Evolutionary conservation across 345 rosid genomes (phyloP).

Genomic region (Pugionium dolabratum): DNA sequence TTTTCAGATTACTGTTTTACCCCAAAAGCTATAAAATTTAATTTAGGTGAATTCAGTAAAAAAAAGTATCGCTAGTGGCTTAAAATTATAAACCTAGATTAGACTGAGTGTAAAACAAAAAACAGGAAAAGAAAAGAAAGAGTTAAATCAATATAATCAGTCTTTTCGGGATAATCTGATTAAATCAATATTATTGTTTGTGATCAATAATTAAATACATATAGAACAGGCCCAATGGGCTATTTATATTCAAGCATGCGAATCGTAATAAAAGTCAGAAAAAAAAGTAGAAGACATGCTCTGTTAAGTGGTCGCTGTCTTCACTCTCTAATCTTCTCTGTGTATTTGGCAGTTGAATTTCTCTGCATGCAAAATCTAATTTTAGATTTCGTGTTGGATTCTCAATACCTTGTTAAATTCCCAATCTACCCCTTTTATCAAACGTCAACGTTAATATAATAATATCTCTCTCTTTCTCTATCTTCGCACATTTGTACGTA

Average conservation of each 20-base stretch:
- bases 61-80: slow-evolving; percentile 3
- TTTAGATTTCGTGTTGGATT: slow-evolving; percentile 48
- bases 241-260: slow-evolving; percentile 33
- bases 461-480: slow-evolving; percentile 19
- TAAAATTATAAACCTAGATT: slow-evolving; percentile 19
- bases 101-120: slow-evolving; percentile 18
- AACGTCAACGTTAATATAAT: slow-evolving; percentile 35
- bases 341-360: slow-evolving; percentile 41
- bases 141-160: slow-evolving; percentile 26
- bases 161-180: slow-evolving; percentile 23
- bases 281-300: slow-evolving; percentile 24
- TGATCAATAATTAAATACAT: slow-evolving; percentile 4
- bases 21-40: slow-evolving; percentile 4
- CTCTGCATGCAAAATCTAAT: slow-evolving; percentile 45
- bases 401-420: slow-evolving; percentile 28
- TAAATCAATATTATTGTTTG: neutral
- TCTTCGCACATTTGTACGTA: neutral
- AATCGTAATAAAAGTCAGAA: slow-evolving; percentile 15
- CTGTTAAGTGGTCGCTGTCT: slow-evolving; percentile 43
- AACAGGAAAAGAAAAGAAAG: neutral
- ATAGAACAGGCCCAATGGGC: slow-evolving; percentile 40
- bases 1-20: slow-evolving; percentile 33
- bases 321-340: slow-evolving; percentile 41
- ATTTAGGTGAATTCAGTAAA: slow-evolving; percentile 8
- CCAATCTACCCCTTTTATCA: slow-evolving; percentile 34